A percentile compares a stretch with the other conserved stretches of the same genome.
Conservation (phyloP, 352 stramenopile genomes). For the Phytopythium chamaehyphon region DNA sequence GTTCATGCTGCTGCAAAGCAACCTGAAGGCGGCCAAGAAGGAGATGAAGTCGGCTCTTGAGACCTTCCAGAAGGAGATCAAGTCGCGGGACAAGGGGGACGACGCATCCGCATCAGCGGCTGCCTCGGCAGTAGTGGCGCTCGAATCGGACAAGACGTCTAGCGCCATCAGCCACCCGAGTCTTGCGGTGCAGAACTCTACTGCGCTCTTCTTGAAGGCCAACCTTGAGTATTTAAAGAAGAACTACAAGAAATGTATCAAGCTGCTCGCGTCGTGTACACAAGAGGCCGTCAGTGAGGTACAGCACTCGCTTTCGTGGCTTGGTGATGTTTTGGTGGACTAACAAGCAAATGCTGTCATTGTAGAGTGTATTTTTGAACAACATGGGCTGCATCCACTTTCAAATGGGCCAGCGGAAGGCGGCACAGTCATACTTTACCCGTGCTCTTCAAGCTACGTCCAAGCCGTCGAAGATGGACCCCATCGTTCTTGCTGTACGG, state of each 20-base stretch:
- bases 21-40: slow-evolving; percentile 90
- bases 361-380: slow-evolving; percentile 81
- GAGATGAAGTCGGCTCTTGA: slow-evolving; percentile 91
- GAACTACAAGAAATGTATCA: slow-evolving; percentile 94
- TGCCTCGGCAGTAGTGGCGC: slow-evolving; percentile 13
- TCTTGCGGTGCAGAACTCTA: slow-evolving; percentile 83
- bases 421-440: slow-evolving; percentile 90
- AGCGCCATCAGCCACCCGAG: slow-evolving; percentile 73
- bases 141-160: slow-evolving; percentile 68
- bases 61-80: slow-evolving; percentile 92
- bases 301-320: neutral
- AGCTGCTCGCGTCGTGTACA: slow-evolving; percentile 89
- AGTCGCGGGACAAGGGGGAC: slow-evolving; percentile 31
- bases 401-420: slow-evolving; percentile 87
- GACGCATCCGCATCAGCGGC: slow-evolving; percentile 10
- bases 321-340: neutral
- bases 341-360: slow-evolving; percentile 5
- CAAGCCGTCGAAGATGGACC: slow-evolving; percentile 49
- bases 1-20: slow-evolving; percentile 83
- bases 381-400: slow-evolving; percentile 93
- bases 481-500: slow-evolving; percentile 43
- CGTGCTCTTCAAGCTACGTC: slow-evolving; percentile 67
- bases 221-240: slow-evolving; percentile 93
- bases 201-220: slow-evolving; percentile 89
- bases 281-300: slow-evolving; percentile 80